These are phyloP conservation scores for Colletotrichum sansevieriae DNA, from an alignment of 2,329 filamentous ascomycete species.

Conservation along the genomic window DNA sequence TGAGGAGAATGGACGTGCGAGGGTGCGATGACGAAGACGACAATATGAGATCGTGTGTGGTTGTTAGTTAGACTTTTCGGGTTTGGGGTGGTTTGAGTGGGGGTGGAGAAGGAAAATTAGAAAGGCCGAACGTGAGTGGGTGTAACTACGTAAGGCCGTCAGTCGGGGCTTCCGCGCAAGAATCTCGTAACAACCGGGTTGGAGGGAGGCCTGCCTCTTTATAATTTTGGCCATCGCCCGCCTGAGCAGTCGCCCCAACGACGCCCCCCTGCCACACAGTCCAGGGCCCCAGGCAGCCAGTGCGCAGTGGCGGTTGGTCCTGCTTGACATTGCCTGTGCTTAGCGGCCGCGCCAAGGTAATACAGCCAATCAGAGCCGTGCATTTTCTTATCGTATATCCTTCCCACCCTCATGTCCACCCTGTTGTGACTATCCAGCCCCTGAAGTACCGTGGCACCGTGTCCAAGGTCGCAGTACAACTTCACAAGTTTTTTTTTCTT, in stretches of 20 bases:
- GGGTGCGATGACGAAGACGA: conserved; percentile 8
- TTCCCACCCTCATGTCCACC: conserved; percentile 50
- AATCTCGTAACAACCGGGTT: conserved; percentile 61
- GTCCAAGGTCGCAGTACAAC: conserved; percentile 32
- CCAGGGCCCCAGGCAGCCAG: conserved; percentile 44
- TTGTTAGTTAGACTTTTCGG: conserved; percentile 36
- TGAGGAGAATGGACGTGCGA: conserved; percentile 15
- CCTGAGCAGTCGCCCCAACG: conserved; percentile 58
- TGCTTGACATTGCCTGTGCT: conserved; percentile 54
- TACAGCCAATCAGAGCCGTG: conserved; percentile 55
- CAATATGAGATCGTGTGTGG: conserved; percentile 41
- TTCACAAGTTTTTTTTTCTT: neutral
- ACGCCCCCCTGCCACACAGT: conserved; percentile 47
- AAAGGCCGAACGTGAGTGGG: conserved; percentile 61
- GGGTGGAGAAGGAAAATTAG: conserved; percentile 52
- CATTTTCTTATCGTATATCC: conserved; percentile 55
- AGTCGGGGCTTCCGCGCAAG: conserved; percentile 69
- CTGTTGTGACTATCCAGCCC: conserved; percentile 51
- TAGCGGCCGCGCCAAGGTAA: conserved; percentile 52
- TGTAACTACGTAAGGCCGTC: conserved; percentile 62
- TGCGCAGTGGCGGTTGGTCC: conserved; percentile 58
- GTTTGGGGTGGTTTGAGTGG: conserved; percentile 43
- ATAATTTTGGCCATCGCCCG: conserved; percentile 64
- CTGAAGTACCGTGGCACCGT: conserved; percentile 52
- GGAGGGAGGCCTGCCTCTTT: conserved; percentile 68